Evolutionary conservation across 306 rosid genomes (phyloP).

Genomic region (Citrullus colocynthis): DNA sequence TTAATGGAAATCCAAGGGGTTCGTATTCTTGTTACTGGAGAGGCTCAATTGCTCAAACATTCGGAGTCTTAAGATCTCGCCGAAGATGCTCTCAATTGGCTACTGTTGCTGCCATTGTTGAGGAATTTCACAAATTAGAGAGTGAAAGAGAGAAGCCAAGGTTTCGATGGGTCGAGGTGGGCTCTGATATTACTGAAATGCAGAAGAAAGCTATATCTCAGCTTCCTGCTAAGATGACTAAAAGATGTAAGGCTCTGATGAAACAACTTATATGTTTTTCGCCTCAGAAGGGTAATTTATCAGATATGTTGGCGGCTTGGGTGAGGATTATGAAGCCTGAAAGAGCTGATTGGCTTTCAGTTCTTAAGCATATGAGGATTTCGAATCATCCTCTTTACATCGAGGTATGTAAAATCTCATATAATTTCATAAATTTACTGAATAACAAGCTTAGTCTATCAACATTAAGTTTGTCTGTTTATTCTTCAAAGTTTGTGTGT

Average conservation of each 20-base stretch:
- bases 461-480: no score
- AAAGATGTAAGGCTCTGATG: slow-evolving; percentile 66
- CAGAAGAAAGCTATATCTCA: slow-evolving; percentile 44
- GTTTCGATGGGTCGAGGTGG: slow-evolving; percentile 50
- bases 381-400: slow-evolving; percentile 54
- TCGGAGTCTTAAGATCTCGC: slow-evolving; percentile 8
- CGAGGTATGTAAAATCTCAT: slow-evolving; percentile 34
- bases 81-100: slow-evolving; percentile 18
- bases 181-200: slow-evolving; percentile 26
- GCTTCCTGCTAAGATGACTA: slow-evolving; percentile 50
- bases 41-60: slow-evolving; percentile 7
- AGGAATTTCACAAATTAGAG: slow-evolving; percentile 18
- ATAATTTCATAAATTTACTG: background rate
- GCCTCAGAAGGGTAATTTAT: slow-evolving; percentile 26
- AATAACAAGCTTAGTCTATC: no score
- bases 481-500: no score
- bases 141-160: slow-evolving; percentile 18
- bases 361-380: slow-evolving; percentile 52
- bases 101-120: slow-evolving; percentile 14
- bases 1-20: background rate
- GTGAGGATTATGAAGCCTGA: slow-evolving; percentile 62
- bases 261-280: slow-evolving; percentile 77
- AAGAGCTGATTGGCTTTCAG: slow-evolving; percentile 78
- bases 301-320: slow-evolving; percentile 59
- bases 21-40: background rate